A percentile compares a stretch with the other conserved stretches of the same genome.
phyloP scores from a whole-genome alignment of 2,329 filamentous ascomycete species.

The Penicillium vulpinum region DNA sequence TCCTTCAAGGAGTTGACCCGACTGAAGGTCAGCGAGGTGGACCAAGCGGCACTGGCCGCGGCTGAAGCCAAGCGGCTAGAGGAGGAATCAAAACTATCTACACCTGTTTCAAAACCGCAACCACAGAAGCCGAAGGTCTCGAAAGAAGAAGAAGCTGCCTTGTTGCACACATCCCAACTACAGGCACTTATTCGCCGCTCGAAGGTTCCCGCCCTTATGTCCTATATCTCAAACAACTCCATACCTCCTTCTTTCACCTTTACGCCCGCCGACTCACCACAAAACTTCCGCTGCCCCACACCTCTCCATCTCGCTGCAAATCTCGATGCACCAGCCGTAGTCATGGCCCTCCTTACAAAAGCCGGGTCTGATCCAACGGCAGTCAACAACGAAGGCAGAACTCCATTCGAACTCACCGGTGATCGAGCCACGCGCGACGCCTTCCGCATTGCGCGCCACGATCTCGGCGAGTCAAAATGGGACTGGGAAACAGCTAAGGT shows the following conservation, averaged over 20 bases:
- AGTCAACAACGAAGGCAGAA: conserved; percentile 73
- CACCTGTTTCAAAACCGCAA: conserved; percentile 35
- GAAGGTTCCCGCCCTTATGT: conserved; percentile 81
- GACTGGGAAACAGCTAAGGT: conserved; percentile 77
- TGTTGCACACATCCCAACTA: conserved; percentile 84
- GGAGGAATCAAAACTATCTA: conserved; percentile 35
- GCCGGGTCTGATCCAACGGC: conserved; percentile 71
- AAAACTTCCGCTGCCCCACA: conserved; percentile 78
- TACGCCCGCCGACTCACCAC: conserved; percentile 63
- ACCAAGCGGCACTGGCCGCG: conserved; percentile 63
- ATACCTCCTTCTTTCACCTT: conserved; percentile 74
- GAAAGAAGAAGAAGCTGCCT: conserved; percentile 79
- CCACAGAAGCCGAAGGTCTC: conserved; percentile 61
- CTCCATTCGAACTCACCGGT: conserved; percentile 81
- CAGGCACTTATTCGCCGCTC: conserved; percentile 85
- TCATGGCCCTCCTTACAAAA: conserved; percentile 73
- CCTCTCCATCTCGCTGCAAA: conserved; percentile 83
- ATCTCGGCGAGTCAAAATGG: conserved; percentile 75
- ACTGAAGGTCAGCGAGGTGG: conserved; percentile 78
- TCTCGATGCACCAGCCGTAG: conserved; percentile 74
- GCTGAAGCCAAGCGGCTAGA: conserved; percentile 51
- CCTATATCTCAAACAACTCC: conserved; percentile 76
- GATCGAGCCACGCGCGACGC: conserved; percentile 84
- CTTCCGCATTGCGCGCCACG: conserved; percentile 81
- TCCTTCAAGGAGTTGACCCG: conserved; percentile 92